These are phyloP conservation scores for Coniferiporia weirii DNA, from an alignment of 1,284 basidiomycete genomes.

Conservation along the genomic window DNA sequence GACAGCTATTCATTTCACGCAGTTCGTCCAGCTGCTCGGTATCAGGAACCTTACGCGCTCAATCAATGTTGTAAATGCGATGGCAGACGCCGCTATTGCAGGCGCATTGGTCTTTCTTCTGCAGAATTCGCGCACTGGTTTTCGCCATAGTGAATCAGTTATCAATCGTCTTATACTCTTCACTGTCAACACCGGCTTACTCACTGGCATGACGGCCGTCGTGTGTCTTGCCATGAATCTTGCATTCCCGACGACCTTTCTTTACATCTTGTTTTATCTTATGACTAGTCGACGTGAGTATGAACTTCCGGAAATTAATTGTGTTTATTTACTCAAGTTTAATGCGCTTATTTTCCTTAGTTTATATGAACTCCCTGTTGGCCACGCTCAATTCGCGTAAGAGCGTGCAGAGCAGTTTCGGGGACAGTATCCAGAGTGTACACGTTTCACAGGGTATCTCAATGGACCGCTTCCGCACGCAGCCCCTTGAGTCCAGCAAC, in stretches of 20 bases:
- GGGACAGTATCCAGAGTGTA: neutral
- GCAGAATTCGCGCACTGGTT: slow-evolving; percentile 27
- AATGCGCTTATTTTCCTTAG: neutral
- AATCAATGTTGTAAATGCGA: neutral
- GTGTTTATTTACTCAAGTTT: neutral
- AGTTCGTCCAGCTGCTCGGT: neutral
- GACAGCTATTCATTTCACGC: neutral
- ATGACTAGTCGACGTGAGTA: slow-evolving; percentile 5
- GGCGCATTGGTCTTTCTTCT: slow-evolving; percentile 34
- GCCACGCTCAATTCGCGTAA: neutral
- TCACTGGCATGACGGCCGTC: slow-evolving; percentile 26
- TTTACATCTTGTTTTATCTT: slow-evolving; percentile 12
- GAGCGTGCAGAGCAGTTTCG: neutral
- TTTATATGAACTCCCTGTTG: neutral
- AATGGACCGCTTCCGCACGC: neutral
- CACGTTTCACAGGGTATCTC: neutral
- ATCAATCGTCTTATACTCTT: slow-evolving; percentile 39
- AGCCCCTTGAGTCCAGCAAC: neutral
- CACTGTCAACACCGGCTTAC: slow-evolving; percentile 40
- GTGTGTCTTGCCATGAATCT: slow-evolving; percentile 5
- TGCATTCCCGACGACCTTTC: slow-evolving; percentile 13
- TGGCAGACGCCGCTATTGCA: slow-evolving; percentile 36
- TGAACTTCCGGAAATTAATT: neutral
- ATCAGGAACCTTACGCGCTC: neutral
- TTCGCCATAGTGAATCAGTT: slow-evolving; percentile 25